Conservation (phyloP, 2,329 filamentous ascomycete species). For the Hypoxylon sp. region DNA sequence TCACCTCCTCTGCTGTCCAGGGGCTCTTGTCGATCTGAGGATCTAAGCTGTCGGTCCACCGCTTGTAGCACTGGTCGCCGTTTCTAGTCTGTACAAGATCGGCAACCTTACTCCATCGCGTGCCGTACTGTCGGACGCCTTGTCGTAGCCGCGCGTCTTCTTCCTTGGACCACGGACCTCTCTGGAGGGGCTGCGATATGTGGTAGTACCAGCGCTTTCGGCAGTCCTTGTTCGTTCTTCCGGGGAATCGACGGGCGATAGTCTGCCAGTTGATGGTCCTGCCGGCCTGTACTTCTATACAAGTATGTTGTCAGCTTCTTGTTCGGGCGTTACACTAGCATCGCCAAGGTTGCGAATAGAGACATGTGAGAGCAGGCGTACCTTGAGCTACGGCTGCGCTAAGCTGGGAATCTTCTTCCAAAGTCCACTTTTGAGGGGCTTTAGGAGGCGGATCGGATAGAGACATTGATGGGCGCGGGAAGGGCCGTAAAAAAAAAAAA, state of each 20-base stretch:
- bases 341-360: neutral
- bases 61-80: constrained; percentile 34
- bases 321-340: neutral
- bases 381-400: constrained; percentile 1
- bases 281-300: neutral
- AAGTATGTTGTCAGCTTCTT: neutral
- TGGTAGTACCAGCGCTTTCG: constrained; percentile 1
- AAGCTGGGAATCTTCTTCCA: neutral
- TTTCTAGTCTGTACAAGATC: constrained; percentile 28
- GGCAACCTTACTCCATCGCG: constrained; percentile 28
- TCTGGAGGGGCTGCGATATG: neutral
- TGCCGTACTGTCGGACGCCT: constrained; percentile 26
- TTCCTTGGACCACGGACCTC: constrained; percentile 21
- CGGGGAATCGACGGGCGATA: neutral
- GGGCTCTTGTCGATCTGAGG: constrained; percentile 16
- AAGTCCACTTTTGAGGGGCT: constrained; percentile 6
- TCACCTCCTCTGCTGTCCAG: constrained; percentile 20
- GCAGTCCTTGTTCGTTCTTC: neutral
- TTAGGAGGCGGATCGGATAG: neutral
- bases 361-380: neutral
- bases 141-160: constrained; percentile 25
- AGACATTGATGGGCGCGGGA: neutral
- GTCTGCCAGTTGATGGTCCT: constrained; percentile 2
- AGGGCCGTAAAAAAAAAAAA: neutral
- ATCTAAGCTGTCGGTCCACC: constrained; percentile 36